Percentiles rank a stretch among this genome's conserved stretches.
phyloP scores from a whole-genome alignment of 768 basidiomycete genomes.

The Hericium coralloides region DNA sequence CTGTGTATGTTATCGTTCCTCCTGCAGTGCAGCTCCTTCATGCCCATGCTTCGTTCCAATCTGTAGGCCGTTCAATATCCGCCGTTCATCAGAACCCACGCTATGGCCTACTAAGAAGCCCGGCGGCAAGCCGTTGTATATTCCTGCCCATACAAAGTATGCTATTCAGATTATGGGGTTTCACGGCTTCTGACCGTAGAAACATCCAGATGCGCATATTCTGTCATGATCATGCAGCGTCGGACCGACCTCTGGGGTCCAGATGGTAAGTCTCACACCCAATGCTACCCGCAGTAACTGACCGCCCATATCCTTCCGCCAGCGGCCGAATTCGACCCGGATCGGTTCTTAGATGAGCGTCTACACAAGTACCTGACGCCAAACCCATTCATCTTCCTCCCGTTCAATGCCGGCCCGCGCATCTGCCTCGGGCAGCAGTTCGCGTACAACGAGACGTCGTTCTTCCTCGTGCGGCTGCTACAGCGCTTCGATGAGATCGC shows the following conservation, averaged over 20 bases:
- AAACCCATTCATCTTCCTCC: slow-evolving; percentile 59
- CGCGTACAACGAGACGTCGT: slow-evolving; percentile 44
- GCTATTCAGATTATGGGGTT: background rate
- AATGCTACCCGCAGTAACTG: slow-evolving; percentile 14
- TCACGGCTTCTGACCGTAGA: background rate
- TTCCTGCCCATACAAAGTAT: background rate
- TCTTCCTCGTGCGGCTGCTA: slow-evolving; percentile 42
- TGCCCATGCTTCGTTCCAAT: background rate
- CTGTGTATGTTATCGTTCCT: background rate
- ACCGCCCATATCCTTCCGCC: background rate
- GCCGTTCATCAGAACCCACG: background rate
- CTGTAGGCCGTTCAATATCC: background rate
- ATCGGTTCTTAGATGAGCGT: slow-evolving; percentile 54
- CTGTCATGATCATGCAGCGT: slow-evolving; percentile 24
- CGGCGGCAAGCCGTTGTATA: slow-evolving; percentile 8
- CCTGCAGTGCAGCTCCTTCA: no score
- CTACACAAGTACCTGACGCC: slow-evolving; percentile 39
- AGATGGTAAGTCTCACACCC: slow-evolving; percentile 23
- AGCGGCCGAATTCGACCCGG: slow-evolving; percentile 39
- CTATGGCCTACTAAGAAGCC: slow-evolving; percentile 14
- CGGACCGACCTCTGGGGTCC: slow-evolving; percentile 48
- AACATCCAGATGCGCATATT: slow-evolving; percentile 7
- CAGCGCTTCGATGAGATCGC: slow-evolving; percentile 33
- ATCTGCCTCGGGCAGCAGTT: slow-evolving; percentile 54
- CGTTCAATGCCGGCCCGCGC: slow-evolving; percentile 58